Evolutionary conservation across 75 land plant species (phyloP).

Genomic region (Azolla pinnata): DNA sequence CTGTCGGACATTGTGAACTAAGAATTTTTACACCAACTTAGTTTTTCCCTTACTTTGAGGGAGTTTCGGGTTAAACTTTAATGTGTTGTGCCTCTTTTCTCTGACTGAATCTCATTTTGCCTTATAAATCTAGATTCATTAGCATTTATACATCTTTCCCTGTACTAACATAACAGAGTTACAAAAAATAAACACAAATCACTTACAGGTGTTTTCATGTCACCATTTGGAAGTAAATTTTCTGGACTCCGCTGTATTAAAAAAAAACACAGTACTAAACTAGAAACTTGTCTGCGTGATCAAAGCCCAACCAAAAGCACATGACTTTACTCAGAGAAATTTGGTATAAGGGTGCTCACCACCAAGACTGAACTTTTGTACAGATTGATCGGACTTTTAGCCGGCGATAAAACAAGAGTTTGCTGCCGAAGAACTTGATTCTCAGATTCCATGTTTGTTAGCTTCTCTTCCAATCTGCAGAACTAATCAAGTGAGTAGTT

Average conservation of each 20-base stretch:
- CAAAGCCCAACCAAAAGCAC: not conserved
- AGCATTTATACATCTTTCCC: too few relatives aligned
- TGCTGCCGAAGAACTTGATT: conserved; percentile 85
- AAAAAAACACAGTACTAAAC: not conserved
- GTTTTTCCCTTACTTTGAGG: too few relatives aligned
- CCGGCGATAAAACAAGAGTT: conserved; percentile 43
- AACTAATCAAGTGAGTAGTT: too few relatives aligned
- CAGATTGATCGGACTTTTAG: conserved; percentile 38
- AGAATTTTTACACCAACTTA: too few relatives aligned
- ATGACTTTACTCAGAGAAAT: not conserved
- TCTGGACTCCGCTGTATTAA: conserved; percentile 71
- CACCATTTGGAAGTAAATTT: conserved; percentile 62
- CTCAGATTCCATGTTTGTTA: conserved; percentile 69
- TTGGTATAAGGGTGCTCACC: conserved; percentile 25
- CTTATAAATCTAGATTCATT: not conserved
- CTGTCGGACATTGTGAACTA: too few relatives aligned
- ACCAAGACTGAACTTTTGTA: conserved; percentile 29
- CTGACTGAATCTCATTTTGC: too few relatives aligned
- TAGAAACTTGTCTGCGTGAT: not conserved
- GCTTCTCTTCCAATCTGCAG: conserved; percentile 74
- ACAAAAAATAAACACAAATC: too few relatives aligned
- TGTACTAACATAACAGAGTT: too few relatives aligned
- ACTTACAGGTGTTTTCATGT: conserved; percentile 42
- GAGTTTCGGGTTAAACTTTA: too few relatives aligned
- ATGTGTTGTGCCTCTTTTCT: too few relatives aligned